These are phyloP conservation scores for Leishmania tropica DNA, from an alignment of 208 protist genomes.

Conservation along the genomic window DNA sequence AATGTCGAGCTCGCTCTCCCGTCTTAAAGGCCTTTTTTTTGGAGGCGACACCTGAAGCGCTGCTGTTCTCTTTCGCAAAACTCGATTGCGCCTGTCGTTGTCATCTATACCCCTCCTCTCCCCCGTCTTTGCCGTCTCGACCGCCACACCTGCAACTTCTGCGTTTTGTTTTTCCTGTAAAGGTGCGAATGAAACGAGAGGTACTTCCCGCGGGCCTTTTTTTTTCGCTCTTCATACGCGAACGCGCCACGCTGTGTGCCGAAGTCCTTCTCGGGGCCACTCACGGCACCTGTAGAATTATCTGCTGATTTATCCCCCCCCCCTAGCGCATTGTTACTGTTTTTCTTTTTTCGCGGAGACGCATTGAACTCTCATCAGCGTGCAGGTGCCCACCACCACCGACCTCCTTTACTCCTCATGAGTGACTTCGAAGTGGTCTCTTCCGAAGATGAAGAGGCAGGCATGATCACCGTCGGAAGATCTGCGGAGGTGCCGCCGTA, in stretches of 20 bases:
- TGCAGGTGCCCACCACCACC: neutral
- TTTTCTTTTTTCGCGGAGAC: neutral
- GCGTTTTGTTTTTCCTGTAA: too few relatives aligned
- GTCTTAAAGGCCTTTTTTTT: neutral
- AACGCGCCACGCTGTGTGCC: neutral
- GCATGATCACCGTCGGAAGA: conserved; percentile 9
- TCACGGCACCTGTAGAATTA: neutral
- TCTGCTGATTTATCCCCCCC: neutral
- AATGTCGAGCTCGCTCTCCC: neutral
- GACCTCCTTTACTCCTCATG: conserved; percentile 6
- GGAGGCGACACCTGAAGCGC: neutral
- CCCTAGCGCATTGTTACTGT: too few relatives aligned
- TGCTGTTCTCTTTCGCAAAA: neutral
- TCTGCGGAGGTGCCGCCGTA: conserved; percentile 20
- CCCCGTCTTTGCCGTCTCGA: neutral
- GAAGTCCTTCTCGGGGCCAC: neutral
- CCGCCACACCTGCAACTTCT: neutral
- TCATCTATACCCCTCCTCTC: neutral
- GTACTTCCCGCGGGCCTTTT: neutral
- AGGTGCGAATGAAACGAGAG: neutral
- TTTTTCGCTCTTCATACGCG: neutral
- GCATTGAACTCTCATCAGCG: neutral
- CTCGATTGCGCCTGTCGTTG: neutral
- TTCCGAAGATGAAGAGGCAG: conserved; percentile 29
- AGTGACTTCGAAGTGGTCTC: conserved; percentile 34